Conservation (phyloP, 208 protist genomes). For the Tritrichomonas musculus region DNA sequence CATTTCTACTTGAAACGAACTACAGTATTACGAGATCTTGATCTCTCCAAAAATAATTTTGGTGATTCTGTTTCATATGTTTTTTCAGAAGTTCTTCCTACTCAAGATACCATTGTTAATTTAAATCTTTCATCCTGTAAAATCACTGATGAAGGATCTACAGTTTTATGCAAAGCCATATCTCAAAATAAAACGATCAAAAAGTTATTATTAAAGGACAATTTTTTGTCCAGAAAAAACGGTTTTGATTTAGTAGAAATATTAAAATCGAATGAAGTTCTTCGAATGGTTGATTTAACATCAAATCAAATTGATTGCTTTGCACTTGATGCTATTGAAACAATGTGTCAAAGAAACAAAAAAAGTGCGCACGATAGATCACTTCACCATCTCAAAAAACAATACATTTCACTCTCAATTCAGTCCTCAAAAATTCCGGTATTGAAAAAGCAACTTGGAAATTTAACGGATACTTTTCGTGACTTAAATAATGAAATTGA, state of each 20-base stretch:
- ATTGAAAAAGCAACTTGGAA: too few relatives aligned
- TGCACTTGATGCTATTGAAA: neutral
- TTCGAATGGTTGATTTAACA: neutral
- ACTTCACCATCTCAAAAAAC: neutral
- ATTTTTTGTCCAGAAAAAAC: neutral
- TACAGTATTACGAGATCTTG: neutral
- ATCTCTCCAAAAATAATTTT: neutral
- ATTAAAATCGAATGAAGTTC: neutral
- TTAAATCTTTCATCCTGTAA: neutral
- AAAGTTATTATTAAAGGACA: neutral
- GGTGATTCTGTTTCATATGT: neutral
- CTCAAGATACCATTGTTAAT: neutral
- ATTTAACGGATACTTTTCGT: too few relatives aligned
- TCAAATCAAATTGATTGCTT: slow-evolving; percentile 26
- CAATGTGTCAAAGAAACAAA: neutral
- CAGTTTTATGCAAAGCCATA: neutral
- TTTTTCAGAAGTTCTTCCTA: neutral
- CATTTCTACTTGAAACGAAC: neutral
- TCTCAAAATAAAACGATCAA: neutral
- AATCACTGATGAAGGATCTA: slow-evolving; percentile 9
- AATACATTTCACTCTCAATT: neutral
- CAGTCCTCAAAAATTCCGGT: neutral
- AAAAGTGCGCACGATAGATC: neutral
- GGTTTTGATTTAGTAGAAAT: neutral
- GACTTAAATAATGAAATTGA: too few relatives aligned